Base-by-base conservation (phyloP, 805 yeast species). In the Wilhelminamyces savonicus region DNA sequence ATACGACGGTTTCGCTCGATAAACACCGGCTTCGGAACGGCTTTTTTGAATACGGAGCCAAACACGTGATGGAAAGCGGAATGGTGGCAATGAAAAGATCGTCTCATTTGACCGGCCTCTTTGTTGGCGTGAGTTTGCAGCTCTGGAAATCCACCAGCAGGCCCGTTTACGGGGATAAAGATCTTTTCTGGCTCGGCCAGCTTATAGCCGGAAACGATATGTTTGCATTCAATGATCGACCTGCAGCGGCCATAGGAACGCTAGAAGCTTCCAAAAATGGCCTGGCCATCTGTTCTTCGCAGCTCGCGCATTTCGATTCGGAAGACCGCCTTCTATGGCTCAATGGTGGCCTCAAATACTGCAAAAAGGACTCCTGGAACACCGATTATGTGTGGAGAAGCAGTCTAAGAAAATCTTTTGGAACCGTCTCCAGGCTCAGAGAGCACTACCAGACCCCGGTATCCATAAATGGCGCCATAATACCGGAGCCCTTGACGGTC, bases 31-130 rank as follows among this genome's bases (percentile, higher is more conserved):
- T 39, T 40, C 16, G 38, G 36, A 30, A 31, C n/a, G n/a, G n/a
- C n/a, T n/a, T n/a, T n/a, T n/a, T n/a, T n/a, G n/a, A 30, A 15
- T 36, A 47, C 37, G 34, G 28, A 30, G 35, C 53, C 41, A 39
- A 45, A 43, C 36, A 54, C 32, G 34, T 44, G 26, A 49, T 55
- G 61, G 67, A 62, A 30, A 51, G 62, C 17, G 68, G 68, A 9
- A 48, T 62, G 27, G 62, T 57, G 19, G 46, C 50, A 3, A 35
- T 57, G 21, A 37, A 52, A 23, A 43, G 54, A n/a, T 30, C 31
- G 5, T 32, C 37, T 2, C 60, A 56, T 36, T 37, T 39, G 15
- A 33, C 28, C 29, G 46, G 46, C 2, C 38, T 42, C 13, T 22
- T 42, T 13, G 26, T 38, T 3, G 32, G 42, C 7, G 21, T 34